Evolutionary conservation across 371 early-diverging fungal genomes (phyloP).

Genomic region (Zancudomyces culisetae): DNA sequence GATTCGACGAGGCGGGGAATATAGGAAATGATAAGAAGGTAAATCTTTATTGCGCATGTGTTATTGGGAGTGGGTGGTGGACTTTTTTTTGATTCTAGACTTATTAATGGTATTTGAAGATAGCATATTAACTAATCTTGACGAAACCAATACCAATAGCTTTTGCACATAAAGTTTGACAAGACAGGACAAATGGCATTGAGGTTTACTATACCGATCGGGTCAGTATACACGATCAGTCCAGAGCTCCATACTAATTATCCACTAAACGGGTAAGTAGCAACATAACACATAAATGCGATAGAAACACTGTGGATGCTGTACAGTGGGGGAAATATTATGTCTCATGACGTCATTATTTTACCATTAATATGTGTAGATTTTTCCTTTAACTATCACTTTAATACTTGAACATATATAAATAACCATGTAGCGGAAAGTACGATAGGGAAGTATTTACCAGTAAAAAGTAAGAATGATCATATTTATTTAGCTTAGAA

Average conservation of each 20-base stretch:
- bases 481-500: no score
- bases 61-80: no score
- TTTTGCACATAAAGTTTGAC: conserved; percentile 55
- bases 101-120: no score
- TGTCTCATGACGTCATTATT: not conserved
- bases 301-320: no score
- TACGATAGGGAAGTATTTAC: conserved; percentile 15
- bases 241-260: conserved; percentile 62
- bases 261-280: conserved; percentile 50
- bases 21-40: conserved; percentile 32
- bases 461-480: not conserved
- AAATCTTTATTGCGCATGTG: conserved; percentile 13
- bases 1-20: conserved; percentile 35
- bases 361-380: conserved; percentile 4
- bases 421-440: conserved; percentile 24
- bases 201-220: conserved; percentile 62
- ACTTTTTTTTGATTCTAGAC: no score
- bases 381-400: conserved; percentile 3
- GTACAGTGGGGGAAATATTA: no score
- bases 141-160: conserved; percentile 25
- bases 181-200: conserved; percentile 40
- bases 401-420: conserved; percentile 22
- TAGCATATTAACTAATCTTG: no score
- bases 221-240: conserved; percentile 44
- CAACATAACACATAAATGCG: no score